Evolutionary conservation across 2,329 filamentous ascomycete genomes (phyloP).

Genomic region (Diaporthe sp.): DNA sequence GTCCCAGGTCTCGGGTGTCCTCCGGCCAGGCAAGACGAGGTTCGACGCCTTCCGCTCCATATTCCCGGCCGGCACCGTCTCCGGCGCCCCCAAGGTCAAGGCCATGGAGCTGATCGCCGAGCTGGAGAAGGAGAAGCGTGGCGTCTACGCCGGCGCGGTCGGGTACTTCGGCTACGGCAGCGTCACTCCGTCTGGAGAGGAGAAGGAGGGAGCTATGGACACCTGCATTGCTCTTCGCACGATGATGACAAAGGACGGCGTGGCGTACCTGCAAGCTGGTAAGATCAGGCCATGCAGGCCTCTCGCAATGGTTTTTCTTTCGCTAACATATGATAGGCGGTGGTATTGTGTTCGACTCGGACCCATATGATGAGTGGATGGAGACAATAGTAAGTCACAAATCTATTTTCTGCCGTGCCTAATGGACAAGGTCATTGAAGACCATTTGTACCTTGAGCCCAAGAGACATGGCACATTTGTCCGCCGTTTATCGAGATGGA

Average conservation of each 20-base stretch:
- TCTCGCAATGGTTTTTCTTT: background rate
- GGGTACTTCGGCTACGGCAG: conserved; percentile 94
- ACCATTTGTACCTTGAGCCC: background rate
- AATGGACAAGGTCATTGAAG: too few species aligned
- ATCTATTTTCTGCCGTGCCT: background rate
- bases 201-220: conserved; percentile 89
- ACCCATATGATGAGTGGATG: conserved; percentile 90
- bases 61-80: conserved; percentile 96
- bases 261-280: conserved; percentile 91
- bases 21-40: conserved; percentile 85
- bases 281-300: conserved; percentile 45
- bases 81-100: conserved; percentile 93
- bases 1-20: conserved; percentile 92
- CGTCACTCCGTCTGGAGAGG: conserved; percentile 73
- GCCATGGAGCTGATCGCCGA: conserved; percentile 98
- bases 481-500: background rate
- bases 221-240: conserved; percentile 86
- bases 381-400: conserved; percentile 75
- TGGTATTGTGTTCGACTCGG: conserved; percentile 95
- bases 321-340: conserved; percentile 65
- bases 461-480: background rate
- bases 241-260: conserved; percentile 92
- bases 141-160: conserved; percentile 94
- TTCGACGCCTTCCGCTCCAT: conserved; percentile 98
- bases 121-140: conserved; percentile 92